A percentile compares a stretch with the other conserved stretches of the same genome.
Evolutionary conservation across 495 filamentous ascomycete species (phyloP).

Genomic region (Daldinia loculata): DNA sequence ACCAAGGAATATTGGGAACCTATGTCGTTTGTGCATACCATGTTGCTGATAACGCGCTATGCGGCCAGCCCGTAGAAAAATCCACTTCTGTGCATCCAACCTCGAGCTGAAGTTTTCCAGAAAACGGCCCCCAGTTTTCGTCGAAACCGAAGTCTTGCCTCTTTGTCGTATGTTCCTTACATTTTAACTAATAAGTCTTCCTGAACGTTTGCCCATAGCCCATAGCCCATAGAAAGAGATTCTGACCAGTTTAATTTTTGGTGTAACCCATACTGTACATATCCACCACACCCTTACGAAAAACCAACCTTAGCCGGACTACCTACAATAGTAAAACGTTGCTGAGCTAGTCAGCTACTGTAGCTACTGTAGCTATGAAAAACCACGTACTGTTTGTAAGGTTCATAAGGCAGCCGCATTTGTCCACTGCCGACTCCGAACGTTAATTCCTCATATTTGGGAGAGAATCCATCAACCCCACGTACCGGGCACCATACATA

Average conservation of each 20-base stretch:
- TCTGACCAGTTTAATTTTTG: neutral
- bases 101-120: conserved; percentile 41
- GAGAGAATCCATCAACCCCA: conserved; percentile 17
- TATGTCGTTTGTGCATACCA: conserved; percentile 14
- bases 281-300: neutral
- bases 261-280: conserved; percentile 2
- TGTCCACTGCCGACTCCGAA: conserved; percentile 22
- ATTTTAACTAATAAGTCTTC: neutral
- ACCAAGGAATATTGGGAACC: conserved; percentile 15
- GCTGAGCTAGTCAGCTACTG: too few species aligned
- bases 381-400: neutral
- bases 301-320: neutral
- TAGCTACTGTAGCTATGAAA: neutral
- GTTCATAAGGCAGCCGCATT: conserved; percentile 23
- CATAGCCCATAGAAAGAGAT: neutral
- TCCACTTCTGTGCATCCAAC: conserved; percentile 31
- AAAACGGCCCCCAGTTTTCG: conserved; percentile 30
- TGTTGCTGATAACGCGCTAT: conserved; percentile 31
- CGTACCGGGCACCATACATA: neutral
- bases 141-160: neutral
- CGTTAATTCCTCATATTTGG: conserved; percentile 13
- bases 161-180: neutral
- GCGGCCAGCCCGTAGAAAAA: conserved; percentile 22
- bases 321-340: conserved; percentile 1
- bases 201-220: neutral